A percentile compares a stretch with the other conserved stretches of the same genome.
Evolutionary conservation across 768 basidiomycete species (phyloP).

Genomic region (Suillus ampliporus): DNA sequence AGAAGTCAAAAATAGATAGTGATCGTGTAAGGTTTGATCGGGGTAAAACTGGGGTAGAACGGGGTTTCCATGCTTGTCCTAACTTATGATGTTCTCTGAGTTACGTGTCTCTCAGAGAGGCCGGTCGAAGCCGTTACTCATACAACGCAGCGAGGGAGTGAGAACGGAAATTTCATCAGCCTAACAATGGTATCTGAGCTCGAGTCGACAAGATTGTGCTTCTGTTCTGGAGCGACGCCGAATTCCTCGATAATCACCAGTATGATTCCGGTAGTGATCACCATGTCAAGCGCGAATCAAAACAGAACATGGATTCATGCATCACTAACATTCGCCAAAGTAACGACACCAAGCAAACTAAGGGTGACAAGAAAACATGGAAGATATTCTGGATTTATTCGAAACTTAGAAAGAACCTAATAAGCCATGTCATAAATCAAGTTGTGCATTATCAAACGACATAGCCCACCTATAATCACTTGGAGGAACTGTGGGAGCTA

Average conservation of each 20-base stretch:
- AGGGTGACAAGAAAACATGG: neutral
- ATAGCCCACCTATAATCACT: slow-evolving; percentile 16
- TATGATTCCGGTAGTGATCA: neutral
- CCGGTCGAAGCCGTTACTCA: too few species aligned
- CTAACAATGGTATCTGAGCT: neutral
- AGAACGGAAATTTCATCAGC: too few species aligned
- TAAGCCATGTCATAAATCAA: neutral
- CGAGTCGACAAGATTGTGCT: neutral
- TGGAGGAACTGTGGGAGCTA: slow-evolving; percentile 35
- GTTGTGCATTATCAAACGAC: neutral
- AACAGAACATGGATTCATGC: neutral
- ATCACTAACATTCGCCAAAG: neutral
- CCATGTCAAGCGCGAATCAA: neutral
- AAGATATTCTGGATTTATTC: neutral
- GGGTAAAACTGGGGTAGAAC: neutral
- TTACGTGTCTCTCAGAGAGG: too few species aligned
- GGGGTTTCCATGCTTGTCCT: neutral
- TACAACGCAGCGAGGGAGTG: neutral
- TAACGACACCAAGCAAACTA: neutral
- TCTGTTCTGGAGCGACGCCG: neutral
- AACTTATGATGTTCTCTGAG: too few species aligned
- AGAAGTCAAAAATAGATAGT: too few species aligned
- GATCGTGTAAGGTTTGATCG: neutral
- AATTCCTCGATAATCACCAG: neutral
- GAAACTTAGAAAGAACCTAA: slow-evolving; percentile 5